These are phyloP conservation scores for Lecanicillium sp. DNA, from an alignment of 2,329 filamentous ascomycete species.

Conservation along the genomic window DNA sequence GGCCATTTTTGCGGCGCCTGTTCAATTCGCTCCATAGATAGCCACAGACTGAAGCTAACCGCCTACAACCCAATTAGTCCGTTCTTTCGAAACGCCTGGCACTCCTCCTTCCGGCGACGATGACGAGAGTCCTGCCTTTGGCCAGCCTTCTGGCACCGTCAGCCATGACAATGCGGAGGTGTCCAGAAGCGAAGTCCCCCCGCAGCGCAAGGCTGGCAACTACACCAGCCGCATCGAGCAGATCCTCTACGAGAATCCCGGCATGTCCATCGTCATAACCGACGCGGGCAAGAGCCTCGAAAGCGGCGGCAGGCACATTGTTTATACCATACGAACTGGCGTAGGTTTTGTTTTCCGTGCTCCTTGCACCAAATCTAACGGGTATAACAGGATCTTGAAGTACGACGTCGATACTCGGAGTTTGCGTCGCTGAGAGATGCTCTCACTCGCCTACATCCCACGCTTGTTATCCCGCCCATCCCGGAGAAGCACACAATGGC, in stretches of 20 bases:
- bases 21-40: too few relatives aligned
- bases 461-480: constrained; percentile 90
- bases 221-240: constrained; percentile 97
- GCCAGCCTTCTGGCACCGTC: constrained; percentile 17
- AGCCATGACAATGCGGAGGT: constrained; percentile 41
- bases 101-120: constrained; percentile 66
- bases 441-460: constrained; percentile 85
- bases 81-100: constrained; percentile 54
- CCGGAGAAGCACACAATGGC: constrained; percentile 99
- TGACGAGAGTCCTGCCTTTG: constrained; percentile 47
- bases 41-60: neutral
- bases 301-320: constrained; percentile 87
- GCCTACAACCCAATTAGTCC: constrained; percentile 17
- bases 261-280: constrained; percentile 82
- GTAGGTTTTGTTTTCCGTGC: constrained; percentile 39
- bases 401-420: constrained; percentile 90
- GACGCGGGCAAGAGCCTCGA: constrained; percentile 94
- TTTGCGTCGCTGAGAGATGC: constrained; percentile 87
- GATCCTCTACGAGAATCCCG: constrained; percentile 90
- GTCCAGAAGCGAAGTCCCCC: constrained; percentile 34
- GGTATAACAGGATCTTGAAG: constrained; percentile 74
- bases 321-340: constrained; percentile 92
- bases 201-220: constrained; percentile 69
- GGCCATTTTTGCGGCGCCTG: neutral
- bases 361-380: constrained; percentile 6